A percentile compares a stretch with the other conserved stretches of the same genome.
Conservation (phyloP, 192 early-diverging fungal genomes). For the Umbelopsis sp. region DNA sequence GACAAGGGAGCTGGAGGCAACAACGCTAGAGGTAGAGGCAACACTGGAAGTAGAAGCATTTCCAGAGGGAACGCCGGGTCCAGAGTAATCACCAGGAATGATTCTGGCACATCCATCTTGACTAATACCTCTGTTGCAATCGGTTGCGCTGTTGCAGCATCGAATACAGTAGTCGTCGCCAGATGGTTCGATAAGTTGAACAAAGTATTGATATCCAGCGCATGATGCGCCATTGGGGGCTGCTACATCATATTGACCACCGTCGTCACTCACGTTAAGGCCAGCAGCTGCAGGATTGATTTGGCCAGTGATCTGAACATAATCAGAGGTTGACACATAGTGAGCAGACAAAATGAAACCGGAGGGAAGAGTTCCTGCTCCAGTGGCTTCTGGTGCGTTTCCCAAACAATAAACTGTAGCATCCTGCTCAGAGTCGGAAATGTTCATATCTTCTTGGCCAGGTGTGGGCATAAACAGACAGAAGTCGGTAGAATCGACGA, state of each 20-base stretch:
- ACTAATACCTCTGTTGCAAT: slow-evolving; percentile 51
- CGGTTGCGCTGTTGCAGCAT: slow-evolving; percentile 43
- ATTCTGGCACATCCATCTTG: slow-evolving; percentile 46
- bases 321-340: slow-evolving; percentile 30
- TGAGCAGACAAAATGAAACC: slow-evolving; percentile 51
- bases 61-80: slow-evolving; percentile 14
- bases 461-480: slow-evolving; percentile 47
- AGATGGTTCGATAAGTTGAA: slow-evolving; percentile 50
- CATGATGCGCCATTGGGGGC: slow-evolving; percentile 50
- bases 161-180: slow-evolving; percentile 47
- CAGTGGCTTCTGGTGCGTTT: slow-evolving; percentile 35
- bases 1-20: not conserved
- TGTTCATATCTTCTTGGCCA: slow-evolving; percentile 33
- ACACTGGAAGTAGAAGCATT: not conserved
- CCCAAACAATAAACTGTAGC: slow-evolving; percentile 51
- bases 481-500: slow-evolving; percentile 38
- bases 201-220: slow-evolving; percentile 43
- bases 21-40: not conserved
- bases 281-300: slow-evolving; percentile 46
- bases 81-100: slow-evolving; percentile 53
- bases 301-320: slow-evolving; percentile 56
- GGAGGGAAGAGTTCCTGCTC: slow-evolving; percentile 35
- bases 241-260: slow-evolving; percentile 53
- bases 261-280: slow-evolving; percentile 44
- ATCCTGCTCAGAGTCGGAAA: slow-evolving; percentile 43